Conservation (phyloP, 495 filamentous ascomycete genomes). For the Penicillium pancosmium region DNA sequence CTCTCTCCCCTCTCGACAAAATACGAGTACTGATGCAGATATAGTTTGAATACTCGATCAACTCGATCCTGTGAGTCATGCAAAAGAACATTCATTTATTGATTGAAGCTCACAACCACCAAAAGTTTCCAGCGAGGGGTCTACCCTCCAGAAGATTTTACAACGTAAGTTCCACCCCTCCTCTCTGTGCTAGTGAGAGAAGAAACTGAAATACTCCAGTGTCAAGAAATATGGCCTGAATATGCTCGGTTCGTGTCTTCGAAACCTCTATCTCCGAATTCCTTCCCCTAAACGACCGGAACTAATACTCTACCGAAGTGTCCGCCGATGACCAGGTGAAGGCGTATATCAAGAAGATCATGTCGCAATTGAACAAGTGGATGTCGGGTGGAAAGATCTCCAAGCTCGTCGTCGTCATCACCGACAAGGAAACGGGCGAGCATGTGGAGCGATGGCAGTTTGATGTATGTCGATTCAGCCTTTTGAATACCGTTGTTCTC, state of each 20-base stretch:
- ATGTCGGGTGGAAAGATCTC: conserved; percentile 95
- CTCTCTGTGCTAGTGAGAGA: background rate
- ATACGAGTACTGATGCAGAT: conserved; percentile 19
- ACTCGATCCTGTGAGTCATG: conserved; percentile 75
- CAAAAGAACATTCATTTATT: background rate
- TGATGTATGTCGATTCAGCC: conserved; percentile 61
- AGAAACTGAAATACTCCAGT: conserved; percentile 35
- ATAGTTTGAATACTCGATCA: conserved; percentile 97
- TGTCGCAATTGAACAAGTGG: conserved; percentile 94
- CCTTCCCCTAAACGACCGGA: background rate
- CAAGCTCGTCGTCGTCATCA: conserved; percentile 94
- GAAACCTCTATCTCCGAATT: background rate
- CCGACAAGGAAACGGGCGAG: conserved; percentile 93
- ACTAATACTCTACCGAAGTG: conserved; percentile 49
- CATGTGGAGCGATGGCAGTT: conserved; percentile 98
- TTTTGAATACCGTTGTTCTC: background rate
- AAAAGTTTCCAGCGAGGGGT: conserved; percentile 89
- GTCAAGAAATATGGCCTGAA: conserved; percentile 99
- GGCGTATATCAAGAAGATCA: conserved; percentile 98
- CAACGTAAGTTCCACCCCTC: conserved; percentile 60
- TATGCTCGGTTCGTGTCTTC: conserved; percentile 71
- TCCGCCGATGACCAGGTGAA: conserved; percentile 97
- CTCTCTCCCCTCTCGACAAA: conserved; percentile 1
- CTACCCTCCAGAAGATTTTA: conserved; percentile 97
- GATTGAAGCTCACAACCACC: conserved; percentile 14